Percentiles rank a stretch among this genome's conserved stretches.
phyloP scores from a whole-genome alignment of 2,329 filamentous ascomycete genomes.

The Talaromyces sp. region DNA sequence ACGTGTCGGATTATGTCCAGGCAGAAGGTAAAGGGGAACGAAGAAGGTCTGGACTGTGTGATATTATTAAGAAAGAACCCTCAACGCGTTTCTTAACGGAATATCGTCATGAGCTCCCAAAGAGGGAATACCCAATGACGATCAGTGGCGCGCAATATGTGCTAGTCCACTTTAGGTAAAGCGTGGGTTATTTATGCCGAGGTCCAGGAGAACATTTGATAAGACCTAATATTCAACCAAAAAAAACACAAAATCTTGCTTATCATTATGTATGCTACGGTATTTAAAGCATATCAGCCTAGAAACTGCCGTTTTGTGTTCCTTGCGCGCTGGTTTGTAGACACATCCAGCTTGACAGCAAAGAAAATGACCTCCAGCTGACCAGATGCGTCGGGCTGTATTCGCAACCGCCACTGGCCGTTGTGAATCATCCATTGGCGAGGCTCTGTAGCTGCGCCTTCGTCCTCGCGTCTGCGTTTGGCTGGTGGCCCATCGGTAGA shows the following conservation, averaged over 20 bases:
- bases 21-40: neutral
- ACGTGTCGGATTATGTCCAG: neutral
- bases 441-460: neutral
- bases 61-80: too few species aligned
- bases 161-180: neutral
- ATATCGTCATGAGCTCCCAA: neutral
- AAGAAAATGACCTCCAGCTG: constrained; percentile 64
- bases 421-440: constrained; percentile 58
- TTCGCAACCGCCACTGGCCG: constrained; percentile 67
- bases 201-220: neutral
- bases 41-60: too few species aligned
- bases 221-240: neutral
- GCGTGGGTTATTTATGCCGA: neutral
- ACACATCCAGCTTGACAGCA: constrained; percentile 71
- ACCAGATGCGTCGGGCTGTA: constrained; percentile 51
- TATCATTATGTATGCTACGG: neutral
- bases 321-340: constrained; percentile 60
- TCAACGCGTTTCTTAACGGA: neutral
- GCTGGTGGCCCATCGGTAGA: constrained; percentile 16
- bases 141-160: neutral
- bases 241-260: neutral
- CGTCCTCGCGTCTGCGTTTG: constrained; percentile 33
- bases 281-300: constrained; percentile 11
- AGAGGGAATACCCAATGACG: neutral
- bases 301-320: constrained; percentile 66